A percentile compares a stretch with the other conserved stretches of the same genome.
phyloP scores from a whole-genome alignment of 2,329 filamentous ascomycete genomes.

The Chrysoporthe cubensis region DNA sequence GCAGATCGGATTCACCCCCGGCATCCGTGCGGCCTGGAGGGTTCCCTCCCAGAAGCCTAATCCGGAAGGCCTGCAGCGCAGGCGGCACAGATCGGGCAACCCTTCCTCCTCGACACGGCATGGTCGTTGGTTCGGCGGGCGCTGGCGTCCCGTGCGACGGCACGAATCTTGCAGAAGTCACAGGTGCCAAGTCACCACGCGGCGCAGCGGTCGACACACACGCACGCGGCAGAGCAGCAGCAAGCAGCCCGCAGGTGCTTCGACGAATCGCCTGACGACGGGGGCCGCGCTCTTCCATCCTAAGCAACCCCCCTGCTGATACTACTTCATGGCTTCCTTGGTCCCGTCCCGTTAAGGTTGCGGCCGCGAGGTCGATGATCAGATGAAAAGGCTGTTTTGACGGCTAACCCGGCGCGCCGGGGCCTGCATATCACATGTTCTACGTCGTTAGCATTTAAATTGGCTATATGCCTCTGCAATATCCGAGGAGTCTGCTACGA shows the following conservation, averaged over 20 bases:
- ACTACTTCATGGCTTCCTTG: no score
- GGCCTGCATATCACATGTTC: no score
- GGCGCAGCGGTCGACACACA: background rate
- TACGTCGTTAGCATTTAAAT: no score
- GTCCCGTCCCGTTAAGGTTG: background rate
- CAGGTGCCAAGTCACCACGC: background rate
- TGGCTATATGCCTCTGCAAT: no score
- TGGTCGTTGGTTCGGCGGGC: background rate
- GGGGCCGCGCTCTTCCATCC: background rate
- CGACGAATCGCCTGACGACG: background rate
- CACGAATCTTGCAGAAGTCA: background rate
- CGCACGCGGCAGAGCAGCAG: background rate
- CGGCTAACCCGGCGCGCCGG: no score
- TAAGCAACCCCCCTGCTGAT: no score
- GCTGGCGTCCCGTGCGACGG: background rate
- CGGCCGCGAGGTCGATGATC: background rate
- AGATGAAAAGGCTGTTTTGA: background rate
- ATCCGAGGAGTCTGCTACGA: no score
- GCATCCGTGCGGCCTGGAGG: background rate
- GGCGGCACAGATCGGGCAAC: background rate
- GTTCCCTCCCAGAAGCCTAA: background rate
- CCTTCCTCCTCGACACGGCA: background rate
- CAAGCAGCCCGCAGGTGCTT: background rate
- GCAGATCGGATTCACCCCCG: background rate
- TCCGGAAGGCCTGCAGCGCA: background rate